Evolutionary conservation across 1,139 yeast genomes (phyloP).

Genomic region (Sugiyamaella grinbergsii): DNA sequence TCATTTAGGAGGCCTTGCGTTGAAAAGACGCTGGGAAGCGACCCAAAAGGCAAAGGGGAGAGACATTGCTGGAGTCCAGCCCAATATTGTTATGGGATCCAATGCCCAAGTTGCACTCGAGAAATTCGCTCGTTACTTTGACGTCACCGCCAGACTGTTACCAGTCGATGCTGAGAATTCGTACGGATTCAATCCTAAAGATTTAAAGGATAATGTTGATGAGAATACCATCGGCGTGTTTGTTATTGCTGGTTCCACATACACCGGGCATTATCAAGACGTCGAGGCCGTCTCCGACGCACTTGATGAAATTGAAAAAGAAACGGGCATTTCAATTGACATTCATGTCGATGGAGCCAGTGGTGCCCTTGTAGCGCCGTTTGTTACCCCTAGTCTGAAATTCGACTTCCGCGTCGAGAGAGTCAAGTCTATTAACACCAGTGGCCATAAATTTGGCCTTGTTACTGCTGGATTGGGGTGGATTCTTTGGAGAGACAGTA

Average conservation of each 20-base stretch:
- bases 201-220: conserved; percentile 66
- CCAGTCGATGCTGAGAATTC: conserved; percentile 62
- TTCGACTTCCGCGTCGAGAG: conserved; percentile 85
- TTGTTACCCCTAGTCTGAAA: conserved; percentile 66
- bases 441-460: conserved; percentile 92
- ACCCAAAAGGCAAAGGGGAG: conserved; percentile 59
- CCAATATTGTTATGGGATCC: conserved; percentile 91
- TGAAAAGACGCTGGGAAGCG: conserved; percentile 87
- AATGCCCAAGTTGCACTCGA: conserved; percentile 94
- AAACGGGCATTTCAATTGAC: conserved; percentile 68
- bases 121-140: conserved; percentile 91
- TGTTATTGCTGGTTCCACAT: conserved; percentile 87
- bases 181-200: conserved; percentile 62
- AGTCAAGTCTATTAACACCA: conserved; percentile 84
- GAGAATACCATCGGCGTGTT: conserved; percentile 93
- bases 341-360: conserved; percentile 95
- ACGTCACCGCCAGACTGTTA: conserved; percentile 79
- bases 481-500: conserved; percentile 76
- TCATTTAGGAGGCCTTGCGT: conserved; percentile 88
- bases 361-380: conserved; percentile 88
- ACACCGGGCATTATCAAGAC: conserved; percentile 89
- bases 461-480: conserved; percentile 92
- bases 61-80: conserved; percentile 47
- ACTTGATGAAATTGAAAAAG: conserved; percentile 67
- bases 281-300: conserved; percentile 61